phyloP scores from a whole-genome alignment of 129 eudicot species.

The Smallanthus sonchifolius region DNA sequence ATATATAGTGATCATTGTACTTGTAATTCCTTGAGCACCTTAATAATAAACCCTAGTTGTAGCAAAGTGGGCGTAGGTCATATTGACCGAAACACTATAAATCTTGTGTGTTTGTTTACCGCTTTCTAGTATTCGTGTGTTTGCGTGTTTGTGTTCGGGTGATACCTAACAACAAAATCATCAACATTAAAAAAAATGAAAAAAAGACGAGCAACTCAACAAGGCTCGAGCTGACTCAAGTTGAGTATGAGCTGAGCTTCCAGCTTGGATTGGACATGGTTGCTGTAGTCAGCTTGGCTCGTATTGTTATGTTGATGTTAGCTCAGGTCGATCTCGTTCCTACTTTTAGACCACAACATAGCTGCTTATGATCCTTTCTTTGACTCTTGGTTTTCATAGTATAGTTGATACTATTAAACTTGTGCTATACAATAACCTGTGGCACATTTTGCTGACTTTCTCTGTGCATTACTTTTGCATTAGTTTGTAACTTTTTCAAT shows the following conservation, averaged over 20 bases:
- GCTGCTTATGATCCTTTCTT: slow-evolving; percentile 4
- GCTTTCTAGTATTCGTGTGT: too few relatives aligned
- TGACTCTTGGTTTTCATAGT: slow-evolving; percentile 1
- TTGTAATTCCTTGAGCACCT: too few relatives aligned
- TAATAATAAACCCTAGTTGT: too few relatives aligned
- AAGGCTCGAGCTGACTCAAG: neutral
- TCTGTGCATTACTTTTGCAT: neutral
- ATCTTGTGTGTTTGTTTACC: too few relatives aligned
- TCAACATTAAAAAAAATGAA: neutral
- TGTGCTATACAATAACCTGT: neutral
- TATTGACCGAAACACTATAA: too few relatives aligned
- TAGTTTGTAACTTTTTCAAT: neutral
- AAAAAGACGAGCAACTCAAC: neutral
- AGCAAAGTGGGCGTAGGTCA: too few relatives aligned
- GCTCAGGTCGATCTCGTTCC: neutral
- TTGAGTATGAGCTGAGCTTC: neutral
- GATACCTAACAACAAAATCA: too few relatives aligned
- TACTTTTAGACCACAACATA: too few relatives aligned
- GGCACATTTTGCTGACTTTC: neutral
- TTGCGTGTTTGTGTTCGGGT: too few relatives aligned
- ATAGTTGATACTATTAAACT: neutral
- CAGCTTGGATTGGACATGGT: neutral
- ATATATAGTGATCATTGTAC: too few relatives aligned
- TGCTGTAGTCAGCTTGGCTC: neutral
- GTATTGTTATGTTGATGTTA: neutral